Percentiles rank a stretch among this genome's conserved stretches.
Evolutionary conservation across 108 stramenopile species (phyloP).

Genomic region (Tribonema minus): DNA sequence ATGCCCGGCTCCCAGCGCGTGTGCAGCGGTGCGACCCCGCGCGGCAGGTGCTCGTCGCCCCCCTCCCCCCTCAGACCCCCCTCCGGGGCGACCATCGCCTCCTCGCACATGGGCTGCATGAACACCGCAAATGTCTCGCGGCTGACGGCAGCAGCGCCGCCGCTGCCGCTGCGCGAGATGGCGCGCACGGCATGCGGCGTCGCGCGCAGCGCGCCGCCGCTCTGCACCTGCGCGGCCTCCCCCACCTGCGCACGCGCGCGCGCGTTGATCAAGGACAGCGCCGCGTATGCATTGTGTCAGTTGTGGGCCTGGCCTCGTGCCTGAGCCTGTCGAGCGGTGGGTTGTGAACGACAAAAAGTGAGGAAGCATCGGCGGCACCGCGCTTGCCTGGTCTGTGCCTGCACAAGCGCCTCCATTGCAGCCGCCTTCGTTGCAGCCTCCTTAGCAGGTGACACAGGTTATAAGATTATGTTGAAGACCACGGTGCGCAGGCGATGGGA

Average conservation of each 20-base stretch:
- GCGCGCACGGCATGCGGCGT: conserved; percentile 80
- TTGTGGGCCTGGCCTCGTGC: too few species aligned
- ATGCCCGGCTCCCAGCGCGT: background rate
- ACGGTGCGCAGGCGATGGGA: too few species aligned
- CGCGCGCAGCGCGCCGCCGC: conserved; percentile 78
- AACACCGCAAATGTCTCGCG: conserved; percentile 61
- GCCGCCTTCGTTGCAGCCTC: too few species aligned
- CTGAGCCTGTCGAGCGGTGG: too few species aligned
- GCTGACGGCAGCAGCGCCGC: conserved; percentile 9
- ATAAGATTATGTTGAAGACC: too few species aligned
- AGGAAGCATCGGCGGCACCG: conserved; percentile 59
- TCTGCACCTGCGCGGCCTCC: conserved; percentile 80
- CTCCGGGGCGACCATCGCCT: conserved; percentile 42
- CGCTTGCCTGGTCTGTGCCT: background rate
- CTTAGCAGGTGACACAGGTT: too few species aligned
- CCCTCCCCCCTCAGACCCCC: background rate
- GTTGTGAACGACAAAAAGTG: too few species aligned
- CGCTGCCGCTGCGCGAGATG: background rate
- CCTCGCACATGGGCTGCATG: conserved; percentile 61
- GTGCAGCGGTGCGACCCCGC: background rate
- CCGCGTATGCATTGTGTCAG: too few species aligned
- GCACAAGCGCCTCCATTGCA: background rate
- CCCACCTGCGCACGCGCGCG: conserved; percentile 71
- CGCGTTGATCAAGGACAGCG: conserved; percentile 66
- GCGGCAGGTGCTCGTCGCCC: background rate